phyloP scores from a whole-genome alignment of 192 early-diverging fungal genomes.

The Spinellus fusiger region DNA sequence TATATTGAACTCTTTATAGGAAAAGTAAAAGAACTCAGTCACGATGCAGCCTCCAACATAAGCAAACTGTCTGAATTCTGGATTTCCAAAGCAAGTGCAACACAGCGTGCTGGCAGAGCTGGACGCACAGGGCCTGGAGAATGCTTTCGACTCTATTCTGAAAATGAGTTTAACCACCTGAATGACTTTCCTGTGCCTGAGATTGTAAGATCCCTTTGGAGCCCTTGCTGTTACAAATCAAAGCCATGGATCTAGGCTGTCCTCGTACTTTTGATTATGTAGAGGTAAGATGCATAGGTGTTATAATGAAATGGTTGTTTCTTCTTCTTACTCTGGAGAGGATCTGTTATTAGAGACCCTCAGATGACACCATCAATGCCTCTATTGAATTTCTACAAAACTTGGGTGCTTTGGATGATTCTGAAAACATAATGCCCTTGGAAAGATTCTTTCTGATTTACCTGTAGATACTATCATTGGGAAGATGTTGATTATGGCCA shows the following conservation, averaged over 20 bases:
- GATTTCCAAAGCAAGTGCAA: slow-evolving; percentile 61
- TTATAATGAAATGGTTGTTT: background rate
- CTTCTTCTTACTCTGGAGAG: background rate
- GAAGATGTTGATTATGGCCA: slow-evolving; percentile 60
- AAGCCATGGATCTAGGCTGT: slow-evolving; percentile 56
- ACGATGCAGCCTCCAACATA: slow-evolving; percentile 44
- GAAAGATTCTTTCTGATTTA: slow-evolving; percentile 45
- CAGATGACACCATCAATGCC: slow-evolving; percentile 30
- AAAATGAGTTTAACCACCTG: slow-evolving; percentile 50
- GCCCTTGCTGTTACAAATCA: slow-evolving; percentile 51
- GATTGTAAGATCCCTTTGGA: slow-evolving; percentile 59
- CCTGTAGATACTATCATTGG: slow-evolving; percentile 61
- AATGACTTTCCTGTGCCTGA: slow-evolving; percentile 65
- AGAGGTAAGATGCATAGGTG: slow-evolving; percentile 24
- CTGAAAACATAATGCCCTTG: slow-evolving; percentile 46
- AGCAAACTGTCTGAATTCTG: slow-evolving; percentile 61
- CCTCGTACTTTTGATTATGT: slow-evolving; percentile 59
- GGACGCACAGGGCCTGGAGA: slow-evolving; percentile 59
- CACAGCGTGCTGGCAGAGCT: slow-evolving; percentile 59
- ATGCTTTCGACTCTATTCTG: slow-evolving; percentile 59
- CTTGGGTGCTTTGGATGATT: slow-evolving; percentile 43
- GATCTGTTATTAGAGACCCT: slow-evolving; percentile 25
- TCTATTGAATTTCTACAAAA: slow-evolving; percentile 40
- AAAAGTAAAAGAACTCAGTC: slow-evolving; percentile 62
- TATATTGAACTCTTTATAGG: slow-evolving; percentile 15